These are phyloP conservation scores for Ascochyta rabiei DNA, from an alignment of 2,329 filamentous ascomycete genomes.

Conservation along the genomic window DNA sequence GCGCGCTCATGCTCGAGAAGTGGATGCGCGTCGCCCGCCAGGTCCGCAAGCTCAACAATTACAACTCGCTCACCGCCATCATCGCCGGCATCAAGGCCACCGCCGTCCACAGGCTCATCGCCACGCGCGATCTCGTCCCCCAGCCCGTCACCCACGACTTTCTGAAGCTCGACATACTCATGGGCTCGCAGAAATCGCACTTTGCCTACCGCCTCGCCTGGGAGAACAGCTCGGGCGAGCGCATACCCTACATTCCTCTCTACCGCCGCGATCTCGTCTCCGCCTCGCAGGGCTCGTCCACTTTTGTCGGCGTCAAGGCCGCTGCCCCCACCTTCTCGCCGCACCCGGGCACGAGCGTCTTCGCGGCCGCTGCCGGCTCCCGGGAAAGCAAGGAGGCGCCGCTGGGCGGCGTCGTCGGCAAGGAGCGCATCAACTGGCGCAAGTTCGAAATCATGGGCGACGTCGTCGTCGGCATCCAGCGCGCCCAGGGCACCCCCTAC, in stretches of 20 bases:
- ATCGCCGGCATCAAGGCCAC: constrained; percentile 91
- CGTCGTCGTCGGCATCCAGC: constrained; percentile 86
- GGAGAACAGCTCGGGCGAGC: constrained; percentile 89
- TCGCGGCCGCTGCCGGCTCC: constrained; percentile 35
- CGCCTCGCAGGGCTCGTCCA: constrained; percentile 89
- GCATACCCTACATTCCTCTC: constrained; percentile 92
- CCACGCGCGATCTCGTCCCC: constrained; percentile 79
- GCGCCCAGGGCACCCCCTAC: constrained; percentile 86
- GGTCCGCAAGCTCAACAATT: constrained; percentile 91
- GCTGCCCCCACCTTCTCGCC: constrained; percentile 36
- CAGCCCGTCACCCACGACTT: constrained; percentile 79
- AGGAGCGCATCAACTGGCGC: constrained; percentile 89
- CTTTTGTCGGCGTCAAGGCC: constrained; percentile 70
- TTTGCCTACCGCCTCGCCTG: constrained; percentile 96
- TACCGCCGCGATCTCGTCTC: constrained; percentile 88
- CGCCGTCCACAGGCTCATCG: constrained; percentile 79
- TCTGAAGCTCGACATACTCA: constrained; percentile 84
- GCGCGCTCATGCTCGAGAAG: constrained; percentile 88
- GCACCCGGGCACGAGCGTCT: constrained; percentile 45
- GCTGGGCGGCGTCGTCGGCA: constrained; percentile 43
- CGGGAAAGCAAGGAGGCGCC: constrained; percentile 51
- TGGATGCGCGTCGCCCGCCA: constrained; percentile 89
- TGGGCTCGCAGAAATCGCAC: constrained; percentile 91
- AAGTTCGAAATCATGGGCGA: constrained; percentile 98
- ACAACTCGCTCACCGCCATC: constrained; percentile 93